Percentiles rank a stretch among this genome's conserved stretches.
phyloP scores from a whole-genome alignment of 2,329 filamentous ascomycete species.

The Ilyonectria sp. region DNA sequence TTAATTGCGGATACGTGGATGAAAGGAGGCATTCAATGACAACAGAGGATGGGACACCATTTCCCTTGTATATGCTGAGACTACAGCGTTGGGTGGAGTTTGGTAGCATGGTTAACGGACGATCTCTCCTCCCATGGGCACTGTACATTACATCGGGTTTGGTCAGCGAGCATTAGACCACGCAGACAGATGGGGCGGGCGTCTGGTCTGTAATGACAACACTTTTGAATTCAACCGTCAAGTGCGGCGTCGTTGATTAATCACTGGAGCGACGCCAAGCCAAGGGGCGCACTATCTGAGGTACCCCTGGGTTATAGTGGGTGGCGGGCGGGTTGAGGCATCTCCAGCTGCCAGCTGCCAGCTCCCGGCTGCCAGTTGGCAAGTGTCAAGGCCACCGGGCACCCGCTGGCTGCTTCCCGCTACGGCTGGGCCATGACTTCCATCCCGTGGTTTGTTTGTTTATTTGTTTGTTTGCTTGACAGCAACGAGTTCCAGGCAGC shows the following conservation, averaged over 20 bases:
- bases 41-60: slow-evolving; percentile 34
- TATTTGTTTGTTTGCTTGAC: neutral
- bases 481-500: neutral
- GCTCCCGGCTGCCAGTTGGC: slow-evolving; percentile 10
- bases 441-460: neutral
- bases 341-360: neutral
- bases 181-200: slow-evolving; percentile 52
- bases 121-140: slow-evolving; percentile 68
- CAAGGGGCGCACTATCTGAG: neutral
- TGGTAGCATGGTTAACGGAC: slow-evolving; percentile 60
- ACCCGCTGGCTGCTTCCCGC: slow-evolving; percentile 13
- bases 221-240: slow-evolving; percentile 25
- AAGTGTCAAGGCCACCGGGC: neutral
- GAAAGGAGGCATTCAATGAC: slow-evolving; percentile 29
- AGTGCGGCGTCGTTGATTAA: slow-evolving; percentile 4
- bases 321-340: neutral
- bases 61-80: slow-evolving; percentile 51
- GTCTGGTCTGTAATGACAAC: slow-evolving; percentile 53
- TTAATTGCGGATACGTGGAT: slow-evolving; percentile 40
- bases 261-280: neutral
- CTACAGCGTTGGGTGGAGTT: slow-evolving; percentile 50
- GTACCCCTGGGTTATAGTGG: neutral
- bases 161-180: slow-evolving; percentile 64
- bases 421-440: slow-evolving; percentile 12
- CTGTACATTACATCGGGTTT: slow-evolving; percentile 66